Evolutionary conservation across 1,284 basidiomycete genomes (phyloP).

Genomic region (Cutaneotrichosporon cyanovorans): DNA sequence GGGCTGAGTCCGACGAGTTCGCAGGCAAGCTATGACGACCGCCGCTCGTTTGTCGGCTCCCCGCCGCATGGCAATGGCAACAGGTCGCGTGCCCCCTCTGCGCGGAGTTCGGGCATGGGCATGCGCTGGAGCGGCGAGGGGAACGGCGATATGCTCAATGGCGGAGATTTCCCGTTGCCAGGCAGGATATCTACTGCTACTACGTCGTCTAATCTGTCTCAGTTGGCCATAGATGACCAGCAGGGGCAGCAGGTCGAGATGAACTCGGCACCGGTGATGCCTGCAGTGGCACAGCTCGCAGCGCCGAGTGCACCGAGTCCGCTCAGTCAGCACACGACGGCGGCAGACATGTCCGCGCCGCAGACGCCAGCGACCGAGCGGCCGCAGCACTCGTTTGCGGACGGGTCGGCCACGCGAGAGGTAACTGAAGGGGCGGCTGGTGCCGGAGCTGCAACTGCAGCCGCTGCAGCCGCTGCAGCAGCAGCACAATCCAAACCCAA

Average conservation of each 20-base stretch:
- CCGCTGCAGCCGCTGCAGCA: not conserved
- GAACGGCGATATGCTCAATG: slow-evolving; percentile 26
- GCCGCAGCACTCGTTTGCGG: too few relatives aligned
- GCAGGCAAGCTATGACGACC: slow-evolving; percentile 23
- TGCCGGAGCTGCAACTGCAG: not conserved
- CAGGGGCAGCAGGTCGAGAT: slow-evolving; percentile 6
- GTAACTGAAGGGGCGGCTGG: not conserved
- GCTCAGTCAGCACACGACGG: slow-evolving; percentile 26
- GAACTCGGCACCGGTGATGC: not conserved
- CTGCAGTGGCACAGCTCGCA: slow-evolving; percentile 6
- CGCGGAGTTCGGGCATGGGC: slow-evolving; percentile 36
- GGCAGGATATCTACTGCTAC: slow-evolving; percentile 11
- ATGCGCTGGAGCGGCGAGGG: slow-evolving; percentile 42
- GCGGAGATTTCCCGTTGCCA: slow-evolving; percentile 8
- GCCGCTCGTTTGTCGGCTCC: slow-evolving; percentile 18
- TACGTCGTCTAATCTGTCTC: slow-evolving; percentile 6
- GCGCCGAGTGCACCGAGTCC: slow-evolving; percentile 21
- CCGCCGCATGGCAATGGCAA: slow-evolving; percentile 6
- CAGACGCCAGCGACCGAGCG: slow-evolving; percentile 1
- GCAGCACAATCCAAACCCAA: slow-evolving; percentile 39
- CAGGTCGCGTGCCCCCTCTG: slow-evolving; percentile 26
- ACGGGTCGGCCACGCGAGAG: too few relatives aligned
- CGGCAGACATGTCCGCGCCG: slow-evolving; percentile 9
- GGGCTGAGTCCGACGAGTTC: slow-evolving; percentile 7
- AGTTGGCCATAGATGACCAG: not conserved